phyloP scores from a whole-genome alignment of 2,329 filamentous ascomycete species.

The Cytospora chrysosperma region DNA sequence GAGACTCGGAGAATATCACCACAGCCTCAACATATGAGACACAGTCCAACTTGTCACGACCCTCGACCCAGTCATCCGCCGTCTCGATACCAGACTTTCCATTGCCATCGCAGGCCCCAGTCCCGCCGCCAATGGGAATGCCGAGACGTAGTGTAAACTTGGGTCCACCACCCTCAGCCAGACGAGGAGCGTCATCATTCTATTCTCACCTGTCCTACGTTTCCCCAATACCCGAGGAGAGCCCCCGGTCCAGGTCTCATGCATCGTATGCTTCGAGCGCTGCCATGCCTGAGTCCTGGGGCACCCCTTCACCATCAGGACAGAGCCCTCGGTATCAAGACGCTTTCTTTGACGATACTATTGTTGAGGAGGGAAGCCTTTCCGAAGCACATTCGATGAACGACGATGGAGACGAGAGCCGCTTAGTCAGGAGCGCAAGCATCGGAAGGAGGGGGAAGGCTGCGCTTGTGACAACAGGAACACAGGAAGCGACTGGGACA shows the following conservation, averaged over 20 bases:
- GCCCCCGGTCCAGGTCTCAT: slow-evolving; percentile 55
- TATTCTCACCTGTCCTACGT: slow-evolving; percentile 67
- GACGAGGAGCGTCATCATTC: slow-evolving; percentile 61
- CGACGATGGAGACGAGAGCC: slow-evolving; percentile 52
- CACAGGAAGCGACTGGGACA: slow-evolving; percentile 27
- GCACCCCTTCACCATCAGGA: slow-evolving; percentile 47
- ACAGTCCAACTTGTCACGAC: slow-evolving; percentile 49
- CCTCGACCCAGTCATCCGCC: slow-evolving; percentile 52
- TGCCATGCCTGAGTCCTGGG: slow-evolving; percentile 69
- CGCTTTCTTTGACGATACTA: slow-evolving; percentile 50
- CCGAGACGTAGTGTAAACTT: slow-evolving; percentile 51
- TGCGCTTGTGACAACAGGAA: slow-evolving; percentile 45
- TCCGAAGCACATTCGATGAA: slow-evolving; percentile 28
- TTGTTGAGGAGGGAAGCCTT: slow-evolving; percentile 42
- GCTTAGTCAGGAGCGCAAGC: slow-evolving; percentile 60
- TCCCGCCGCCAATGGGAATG: slow-evolving; percentile 29
- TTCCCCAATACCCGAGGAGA: slow-evolving; percentile 75
- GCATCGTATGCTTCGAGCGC: slow-evolving; percentile 70
- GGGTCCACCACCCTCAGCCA: slow-evolving; percentile 60
- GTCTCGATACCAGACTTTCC: slow-evolving; percentile 62
- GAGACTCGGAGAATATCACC: slow-evolving; percentile 34
- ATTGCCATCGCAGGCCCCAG: slow-evolving; percentile 38
- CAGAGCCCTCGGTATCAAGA: slow-evolving; percentile 47
- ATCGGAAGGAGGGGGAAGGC: slow-evolving; percentile 61
- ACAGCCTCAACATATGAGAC: slow-evolving; percentile 45